These are phyloP conservation scores for Albifimbria verrucaria DNA, from an alignment of 2,329 filamentous ascomycete genomes.

Conservation along the genomic window DNA sequence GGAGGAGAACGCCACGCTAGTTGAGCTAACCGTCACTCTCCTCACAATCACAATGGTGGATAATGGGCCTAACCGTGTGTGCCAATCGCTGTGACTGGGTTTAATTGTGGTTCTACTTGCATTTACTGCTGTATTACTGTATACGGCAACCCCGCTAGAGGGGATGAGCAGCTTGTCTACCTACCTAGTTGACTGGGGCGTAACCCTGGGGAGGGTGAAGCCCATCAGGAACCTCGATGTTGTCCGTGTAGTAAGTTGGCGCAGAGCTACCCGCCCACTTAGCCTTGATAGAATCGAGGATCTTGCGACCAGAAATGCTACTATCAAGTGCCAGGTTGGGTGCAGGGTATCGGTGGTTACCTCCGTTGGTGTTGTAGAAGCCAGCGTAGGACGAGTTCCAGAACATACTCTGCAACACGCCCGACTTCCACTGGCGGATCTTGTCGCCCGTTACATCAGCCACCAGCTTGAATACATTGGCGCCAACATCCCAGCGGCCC, in stretches of 20 bases:
- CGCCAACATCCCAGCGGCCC: constrained; percentile 68
- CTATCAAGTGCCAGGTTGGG: constrained; percentile 36
- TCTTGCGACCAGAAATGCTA: constrained; percentile 25
- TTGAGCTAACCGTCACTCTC: no score
- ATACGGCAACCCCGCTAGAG: no score
- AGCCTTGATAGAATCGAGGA: constrained; percentile 35
- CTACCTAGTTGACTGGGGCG: constrained; percentile 14
- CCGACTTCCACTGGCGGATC: constrained; percentile 33
- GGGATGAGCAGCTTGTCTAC: no score
- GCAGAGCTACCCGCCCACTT: constrained; percentile 33
- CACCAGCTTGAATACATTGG: constrained; percentile 64
- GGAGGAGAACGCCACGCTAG: no score
- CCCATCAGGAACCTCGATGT: constrained; percentile 38
- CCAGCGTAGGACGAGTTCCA: constrained; percentile 56
- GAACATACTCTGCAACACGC: constrained; percentile 38
- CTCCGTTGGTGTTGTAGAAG: constrained; percentile 34
- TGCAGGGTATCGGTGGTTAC: constrained; percentile 31
- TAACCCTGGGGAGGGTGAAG: constrained; percentile 39
- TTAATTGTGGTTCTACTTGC: no score
- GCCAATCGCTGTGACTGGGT: no score
- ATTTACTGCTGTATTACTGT: no score
- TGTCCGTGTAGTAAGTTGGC: constrained; percentile 40
- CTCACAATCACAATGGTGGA: no score
- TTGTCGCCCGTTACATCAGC: constrained; percentile 58
- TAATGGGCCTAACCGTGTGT: no score